Percentiles rank a stretch among this genome's conserved stretches.
Conservation (phyloP, 768 basidiomycete genomes). For the Hypholoma fasciculare region DNA sequence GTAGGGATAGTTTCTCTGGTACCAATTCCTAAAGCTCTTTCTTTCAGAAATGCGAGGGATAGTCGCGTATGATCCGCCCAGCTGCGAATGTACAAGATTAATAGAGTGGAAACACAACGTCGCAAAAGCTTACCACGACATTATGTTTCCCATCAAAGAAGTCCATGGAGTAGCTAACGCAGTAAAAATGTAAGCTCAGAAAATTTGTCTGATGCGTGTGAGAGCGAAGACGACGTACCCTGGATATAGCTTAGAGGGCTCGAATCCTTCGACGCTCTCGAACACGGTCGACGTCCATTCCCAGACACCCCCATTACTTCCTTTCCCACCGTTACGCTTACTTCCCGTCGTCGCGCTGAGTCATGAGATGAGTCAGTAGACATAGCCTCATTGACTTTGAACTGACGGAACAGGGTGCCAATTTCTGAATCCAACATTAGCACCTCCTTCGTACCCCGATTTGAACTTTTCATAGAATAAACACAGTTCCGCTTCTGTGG, state of each 20-base stretch:
- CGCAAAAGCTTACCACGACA: conserved; percentile 69
- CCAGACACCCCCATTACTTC: conserved; percentile 96
- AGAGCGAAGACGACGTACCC: conserved; percentile 48
- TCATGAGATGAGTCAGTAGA: neutral
- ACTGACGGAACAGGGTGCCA: conserved; percentile 94
- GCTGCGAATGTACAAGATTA: conserved; percentile 38
- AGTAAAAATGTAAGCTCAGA: conserved; percentile 1
- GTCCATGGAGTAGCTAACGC: conserved; percentile 71
- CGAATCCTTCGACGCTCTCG: conserved; percentile 72
- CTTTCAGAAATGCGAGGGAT: conserved; percentile 81
- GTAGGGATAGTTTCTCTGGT: conserved; percentile 89
- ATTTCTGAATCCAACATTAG: conserved; percentile 86
- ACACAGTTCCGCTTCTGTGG: conserved; percentile 86
- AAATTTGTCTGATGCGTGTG: neutral
- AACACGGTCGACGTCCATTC: conserved; percentile 93
- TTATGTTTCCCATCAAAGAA: conserved; percentile 90
- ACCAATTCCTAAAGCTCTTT: conserved; percentile 84
- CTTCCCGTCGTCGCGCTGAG: conserved; percentile 64
- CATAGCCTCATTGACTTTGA: neutral
- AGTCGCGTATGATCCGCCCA: conserved; percentile 90
- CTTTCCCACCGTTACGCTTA: conserved; percentile 48
- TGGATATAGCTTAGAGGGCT: conserved; percentile 78
- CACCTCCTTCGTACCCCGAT: conserved; percentile 71
- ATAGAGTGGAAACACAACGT: conserved; percentile 1
- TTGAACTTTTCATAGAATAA: conserved; percentile 77